phyloP scores from a whole-genome alignment of 1,284 basidiomycete genomes.

The Meira miltonrushii region DNA sequence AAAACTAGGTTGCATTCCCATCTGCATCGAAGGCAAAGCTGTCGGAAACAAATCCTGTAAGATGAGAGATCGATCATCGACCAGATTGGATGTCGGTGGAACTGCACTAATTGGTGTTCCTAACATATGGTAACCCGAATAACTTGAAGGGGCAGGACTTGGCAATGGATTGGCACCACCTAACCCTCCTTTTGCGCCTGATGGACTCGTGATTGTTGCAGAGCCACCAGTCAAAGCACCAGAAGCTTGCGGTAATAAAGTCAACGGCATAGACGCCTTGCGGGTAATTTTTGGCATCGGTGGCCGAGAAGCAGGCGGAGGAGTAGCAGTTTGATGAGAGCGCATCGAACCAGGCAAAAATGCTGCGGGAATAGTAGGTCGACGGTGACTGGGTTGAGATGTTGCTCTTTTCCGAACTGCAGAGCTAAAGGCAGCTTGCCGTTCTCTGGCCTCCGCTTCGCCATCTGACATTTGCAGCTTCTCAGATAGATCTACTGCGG shows the following conservation, averaged over 20 bases:
- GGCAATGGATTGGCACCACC: slow-evolving; percentile 7
- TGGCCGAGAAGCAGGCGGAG: slow-evolving; percentile 12
- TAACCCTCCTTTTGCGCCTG: background rate
- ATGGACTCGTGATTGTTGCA: background rate
- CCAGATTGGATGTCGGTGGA: background rate
- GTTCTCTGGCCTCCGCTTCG: too few relatives aligned
- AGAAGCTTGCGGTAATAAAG: background rate
- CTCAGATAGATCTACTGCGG: too few relatives aligned
- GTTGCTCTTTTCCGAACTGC: slow-evolving; percentile 24
- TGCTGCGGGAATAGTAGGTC: slow-evolving; percentile 29
- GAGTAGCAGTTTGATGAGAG: too few relatives aligned
- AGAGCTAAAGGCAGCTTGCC: too few relatives aligned
- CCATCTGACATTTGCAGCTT: too few relatives aligned
- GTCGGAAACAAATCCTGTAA: slow-evolving; percentile 31
- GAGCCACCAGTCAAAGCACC: background rate
- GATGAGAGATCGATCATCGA: background rate
- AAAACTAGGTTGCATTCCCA: slow-evolving; percentile 24
- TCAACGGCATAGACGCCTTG: slow-evolving; percentile 22
- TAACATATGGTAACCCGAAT: slow-evolving; percentile 13
- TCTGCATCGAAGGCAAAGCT: slow-evolving; percentile 31
- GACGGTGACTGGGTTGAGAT: slow-evolving; percentile 30
- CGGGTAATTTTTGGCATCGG: slow-evolving; percentile 30
- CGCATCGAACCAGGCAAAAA: slow-evolving; percentile 16
- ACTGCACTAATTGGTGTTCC: background rate
- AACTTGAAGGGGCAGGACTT: slow-evolving; percentile 8